A percentile compares a stretch with the other conserved stretches of the same genome.
Evolutionary conservation across 208 protist genomes (phyloP).

Genomic region (Leishmania lainsoni): DNA sequence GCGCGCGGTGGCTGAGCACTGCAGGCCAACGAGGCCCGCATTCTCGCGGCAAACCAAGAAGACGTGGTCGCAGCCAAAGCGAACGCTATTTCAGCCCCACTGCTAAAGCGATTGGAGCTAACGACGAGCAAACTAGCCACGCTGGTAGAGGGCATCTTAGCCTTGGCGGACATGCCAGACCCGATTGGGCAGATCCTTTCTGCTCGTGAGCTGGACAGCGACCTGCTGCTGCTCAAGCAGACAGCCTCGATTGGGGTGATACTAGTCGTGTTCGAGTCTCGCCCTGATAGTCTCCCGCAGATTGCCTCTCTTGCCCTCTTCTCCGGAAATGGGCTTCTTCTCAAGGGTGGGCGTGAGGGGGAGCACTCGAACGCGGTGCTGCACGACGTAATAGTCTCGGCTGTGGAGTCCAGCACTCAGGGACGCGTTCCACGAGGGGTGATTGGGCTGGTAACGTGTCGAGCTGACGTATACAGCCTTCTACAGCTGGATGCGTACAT

Average conservation of each 20-base stretch:
- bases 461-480: slow-evolving; percentile 46
- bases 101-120: slow-evolving; percentile 71
- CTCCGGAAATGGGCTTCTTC: slow-evolving; percentile 88
- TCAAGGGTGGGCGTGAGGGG: slow-evolving; percentile 90
- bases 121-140: slow-evolving; percentile 58
- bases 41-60: slow-evolving; percentile 70
- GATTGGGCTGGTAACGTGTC: slow-evolving; percentile 60
- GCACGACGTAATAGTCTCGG: slow-evolving; percentile 51
- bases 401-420: slow-evolving; percentile 42
- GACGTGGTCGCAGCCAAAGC: slow-evolving; percentile 59
- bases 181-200: slow-evolving; percentile 60
- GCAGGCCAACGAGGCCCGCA: slow-evolving; percentile 35
- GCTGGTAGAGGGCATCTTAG: slow-evolving; percentile 51
- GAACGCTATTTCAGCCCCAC: slow-evolving; percentile 34
- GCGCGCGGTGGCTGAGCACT: slow-evolving; percentile 63
- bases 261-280: slow-evolving; percentile 94
- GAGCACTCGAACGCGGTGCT: slow-evolving; percentile 58
- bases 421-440: slow-evolving; percentile 39
- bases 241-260: slow-evolving; percentile 91
- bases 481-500: slow-evolving; percentile 78
- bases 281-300: slow-evolving; percentile 89
- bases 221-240: slow-evolving; percentile 80
- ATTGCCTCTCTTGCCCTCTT: slow-evolving; percentile 82
- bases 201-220: slow-evolving; percentile 58
- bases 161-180: slow-evolving; percentile 49